Evolutionary conservation across 495 filamentous ascomycete genomes (phyloP).

Genomic region (Symbiotaphrina buchneri): DNA sequence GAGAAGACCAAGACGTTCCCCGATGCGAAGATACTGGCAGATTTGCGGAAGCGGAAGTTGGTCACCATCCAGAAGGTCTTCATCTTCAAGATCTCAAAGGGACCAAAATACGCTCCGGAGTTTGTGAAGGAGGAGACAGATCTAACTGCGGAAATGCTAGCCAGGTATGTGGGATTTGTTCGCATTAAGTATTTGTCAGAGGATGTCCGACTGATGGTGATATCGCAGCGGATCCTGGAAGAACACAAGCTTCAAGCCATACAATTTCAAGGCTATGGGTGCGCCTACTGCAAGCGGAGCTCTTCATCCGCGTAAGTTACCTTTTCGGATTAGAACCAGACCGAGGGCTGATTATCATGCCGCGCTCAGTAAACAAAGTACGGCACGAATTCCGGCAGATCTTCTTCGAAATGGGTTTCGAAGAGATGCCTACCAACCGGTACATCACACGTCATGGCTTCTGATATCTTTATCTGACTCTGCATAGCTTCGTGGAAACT

Average conservation of each 20-base stretch:
- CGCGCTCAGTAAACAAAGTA: slow-evolving; percentile 56
- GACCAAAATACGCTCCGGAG: slow-evolving; percentile 63
- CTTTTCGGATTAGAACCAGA: neutral
- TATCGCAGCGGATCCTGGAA: slow-evolving; percentile 46
- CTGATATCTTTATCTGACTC: neutral
- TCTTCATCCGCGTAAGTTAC: slow-evolving; percentile 42
- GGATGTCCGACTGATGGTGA: slow-evolving; percentile 5
- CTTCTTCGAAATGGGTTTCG: slow-evolving; percentile 87
- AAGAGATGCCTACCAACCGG: slow-evolving; percentile 61
- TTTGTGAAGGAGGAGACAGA: slow-evolving; percentile 89
- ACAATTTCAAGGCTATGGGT: slow-evolving; percentile 90
- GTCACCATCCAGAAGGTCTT: slow-evolving; percentile 64
- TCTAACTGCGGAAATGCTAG: slow-evolving; percentile 80
- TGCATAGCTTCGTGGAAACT: slow-evolving; percentile 59
- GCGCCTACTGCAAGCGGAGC: slow-evolving; percentile 60
- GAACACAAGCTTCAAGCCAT: slow-evolving; percentile 76
- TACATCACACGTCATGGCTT: slow-evolving; percentile 11
- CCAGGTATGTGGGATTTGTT: slow-evolving; percentile 17
- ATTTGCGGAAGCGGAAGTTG: slow-evolving; percentile 79
- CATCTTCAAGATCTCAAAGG: slow-evolving; percentile 61
- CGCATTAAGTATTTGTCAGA: neutral
- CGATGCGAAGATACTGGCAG: slow-evolving; percentile 48
- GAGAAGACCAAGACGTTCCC: slow-evolving; percentile 40
- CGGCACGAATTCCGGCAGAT: slow-evolving; percentile 84
- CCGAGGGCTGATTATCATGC: neutral